These are phyloP conservation scores for Canna indica DNA, from an alignment of 176 grass and related monocot genomes.

Conservation along the genomic window DNA sequence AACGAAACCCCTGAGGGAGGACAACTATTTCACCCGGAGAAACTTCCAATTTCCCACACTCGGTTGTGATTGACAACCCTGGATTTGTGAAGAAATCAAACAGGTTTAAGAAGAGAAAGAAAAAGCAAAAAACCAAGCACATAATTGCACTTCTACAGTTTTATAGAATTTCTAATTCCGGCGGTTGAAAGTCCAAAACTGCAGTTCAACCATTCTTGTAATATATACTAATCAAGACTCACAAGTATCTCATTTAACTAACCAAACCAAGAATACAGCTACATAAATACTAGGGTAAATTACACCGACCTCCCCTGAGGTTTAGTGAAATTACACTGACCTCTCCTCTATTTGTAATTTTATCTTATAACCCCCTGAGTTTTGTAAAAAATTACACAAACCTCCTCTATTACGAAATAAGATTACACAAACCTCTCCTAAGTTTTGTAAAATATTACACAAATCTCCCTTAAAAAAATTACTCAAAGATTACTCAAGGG, in stretches of 20 bases:
- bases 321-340: no score
- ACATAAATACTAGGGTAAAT: no score
- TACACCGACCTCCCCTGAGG: no score
- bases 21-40: constrained; percentile 77
- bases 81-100: constrained; percentile 41
- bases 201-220: not conserved
- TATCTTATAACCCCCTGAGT: no score
- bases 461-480: no score
- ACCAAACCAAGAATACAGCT: not conserved
- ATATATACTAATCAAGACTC: not conserved
- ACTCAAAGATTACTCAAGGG: no score
- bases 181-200: not conserved
- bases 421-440: no score
- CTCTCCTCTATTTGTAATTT: no score
- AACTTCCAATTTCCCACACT: constrained; percentile 67
- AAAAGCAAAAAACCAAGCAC: not conserved
- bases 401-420: no score
- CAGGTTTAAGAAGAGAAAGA: not conserved
- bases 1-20: constrained; percentile 90
- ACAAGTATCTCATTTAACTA: not conserved
- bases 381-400: no score
- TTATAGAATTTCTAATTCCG: not conserved
- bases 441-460: no score
- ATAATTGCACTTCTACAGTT: no score
- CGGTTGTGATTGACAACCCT: constrained; percentile 84